Base-by-base conservation (phyloP, 495 filamentous ascomycete genomes). In the Diplogelasinospora grovesii region DNA sequence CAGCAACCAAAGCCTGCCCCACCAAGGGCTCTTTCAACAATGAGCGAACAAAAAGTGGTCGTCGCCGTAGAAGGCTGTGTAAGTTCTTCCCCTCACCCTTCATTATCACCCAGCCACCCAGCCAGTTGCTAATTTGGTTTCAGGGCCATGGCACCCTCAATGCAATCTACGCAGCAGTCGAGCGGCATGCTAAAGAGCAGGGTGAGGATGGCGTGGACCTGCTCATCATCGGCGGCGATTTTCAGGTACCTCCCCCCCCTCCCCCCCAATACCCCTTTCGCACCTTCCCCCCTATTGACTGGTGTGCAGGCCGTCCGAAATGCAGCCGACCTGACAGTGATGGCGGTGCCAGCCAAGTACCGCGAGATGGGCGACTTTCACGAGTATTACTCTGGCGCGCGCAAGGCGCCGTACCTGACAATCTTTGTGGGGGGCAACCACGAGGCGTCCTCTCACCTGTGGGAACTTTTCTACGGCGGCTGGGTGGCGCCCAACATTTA, bases 401-500 rank as follows among this genome's bases (percentile, higher is more conserved):
- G 78, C 11, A 73, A 53, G 28, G 92, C 93, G 0, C 92, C 93
- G 0, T 93, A 85, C 49, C 67, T 92, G 19, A 98, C 93, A 13
- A 65, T 97, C 39, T 97, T 97, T 60, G 76, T 95, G 35, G 89
- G 81, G 25, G 92, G 92, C 6, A 98, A 98, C 56, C 92, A 98
- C 48, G 92, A 98, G 60, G 88, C 92, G 0, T 80, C 83, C 45
- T 87, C 83, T 22, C 73, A 96, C 56, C 59, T 95, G 0, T 88
- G 75, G 65, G 92, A 98, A 55, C 74, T 98, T 3, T 93, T 86
- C 66, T 94, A 97, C 57, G 92, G 92, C 27, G 92, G 92, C 25
- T 98, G 92, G 92, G 92, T 86, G 2, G 90, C 90, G 1, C 89
- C 85, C 13, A 95, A 90, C 38, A 98, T 98, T 36, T 98, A 93